Evolutionary conservation across 2,329 filamentous ascomycete genomes (phyloP), one percentile per base, ranked within the genome.

Genomic region (Domatiomyces globalis): DNA sequence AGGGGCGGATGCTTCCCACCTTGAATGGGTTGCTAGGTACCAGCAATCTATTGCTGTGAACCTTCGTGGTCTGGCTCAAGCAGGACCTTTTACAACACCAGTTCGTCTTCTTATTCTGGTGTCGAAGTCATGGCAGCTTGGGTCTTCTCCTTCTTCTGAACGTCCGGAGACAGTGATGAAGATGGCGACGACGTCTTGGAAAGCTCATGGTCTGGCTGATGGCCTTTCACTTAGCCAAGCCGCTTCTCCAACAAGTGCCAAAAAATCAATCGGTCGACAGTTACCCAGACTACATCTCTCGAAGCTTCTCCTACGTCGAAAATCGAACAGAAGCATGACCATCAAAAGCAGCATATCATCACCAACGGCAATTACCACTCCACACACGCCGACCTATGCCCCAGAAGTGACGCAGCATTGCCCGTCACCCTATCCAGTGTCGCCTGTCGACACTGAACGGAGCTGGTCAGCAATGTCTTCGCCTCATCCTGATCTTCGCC

Each of bases 261-360:
- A 45, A 29, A 22, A 39, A 20, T 43, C 9, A 36, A 19, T 17
- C 5, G n/a, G 47, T 19, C 42, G 45, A 17, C 22, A 53, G 36
- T 43, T n/a, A 17, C 36, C 48, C 4, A 43, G 48, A 44, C 36
- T 52, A 29, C 53, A 56, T 22, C 44, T 58, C 18, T 54, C 50
- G n/a, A 54, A 48, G 44, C 48, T 58, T 17, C 52, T 58, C 19
- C 50, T 43, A 29, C 47, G 18, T 53, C 51, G 33, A 49, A 47
- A 48, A 17, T 49, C 50, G 15, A 48, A 47, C 48, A 51, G 8
- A 17, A 47, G 27, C 27, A 27, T 2, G 25, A 33, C 45, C 5
- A 17, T 47, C 45, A 33, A 33, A 3, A 18, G 10, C 33, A 10
- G 17, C 39, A 25, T 43, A 36, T n/a, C 46, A 39, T 39, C 33